phyloP scores from a whole-genome alignment of 2,329 filamentous ascomycete genomes.

The Fusarium illudens region DNA sequence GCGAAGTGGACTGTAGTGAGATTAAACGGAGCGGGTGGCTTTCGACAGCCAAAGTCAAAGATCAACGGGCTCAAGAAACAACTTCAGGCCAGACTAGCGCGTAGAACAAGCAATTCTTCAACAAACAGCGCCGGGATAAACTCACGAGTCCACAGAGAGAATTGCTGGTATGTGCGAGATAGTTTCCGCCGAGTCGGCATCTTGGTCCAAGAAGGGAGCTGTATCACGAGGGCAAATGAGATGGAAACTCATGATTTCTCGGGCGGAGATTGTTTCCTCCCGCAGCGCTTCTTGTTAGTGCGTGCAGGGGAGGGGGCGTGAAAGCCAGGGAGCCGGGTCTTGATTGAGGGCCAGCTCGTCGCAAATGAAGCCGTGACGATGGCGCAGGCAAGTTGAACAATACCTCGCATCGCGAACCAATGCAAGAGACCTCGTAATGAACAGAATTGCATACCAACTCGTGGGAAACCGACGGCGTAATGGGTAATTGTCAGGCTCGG shows the following conservation, averaged over 20 bases:
- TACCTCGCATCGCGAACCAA: neutral
- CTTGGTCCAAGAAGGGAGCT: constrained; percentile 20
- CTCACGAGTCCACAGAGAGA: neutral
- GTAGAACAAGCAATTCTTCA: neutral
- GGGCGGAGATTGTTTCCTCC: constrained; percentile 38
- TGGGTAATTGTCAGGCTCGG: constrained; percentile 1
- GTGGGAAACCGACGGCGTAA: neutral
- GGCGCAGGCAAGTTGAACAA: constrained; percentile 19
- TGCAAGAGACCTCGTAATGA: neutral
- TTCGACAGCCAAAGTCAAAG: constrained; percentile 12
- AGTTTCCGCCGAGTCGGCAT: constrained; percentile 14
- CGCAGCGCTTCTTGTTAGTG: constrained; percentile 22
- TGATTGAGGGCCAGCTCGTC: constrained; percentile 1
- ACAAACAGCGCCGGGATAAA: neutral
- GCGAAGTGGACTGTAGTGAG: constrained; percentile 21
- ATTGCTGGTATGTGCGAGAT: constrained; percentile 4
- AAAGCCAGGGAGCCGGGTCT: constrained; percentile 24
- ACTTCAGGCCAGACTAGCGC: constrained; percentile 1
- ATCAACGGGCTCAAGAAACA: constrained; percentile 3
- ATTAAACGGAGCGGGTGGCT: constrained; percentile 29
- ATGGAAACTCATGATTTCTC: constrained; percentile 10
- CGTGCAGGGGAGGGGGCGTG: constrained; percentile 29
- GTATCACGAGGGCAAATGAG: constrained; percentile 31
- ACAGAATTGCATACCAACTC: neutral
- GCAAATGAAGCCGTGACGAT: constrained; percentile 20